Base-by-base conservation (phyloP, 1,284 basidiomycete genomes). In the Ganoderma multipileum region DNA sequence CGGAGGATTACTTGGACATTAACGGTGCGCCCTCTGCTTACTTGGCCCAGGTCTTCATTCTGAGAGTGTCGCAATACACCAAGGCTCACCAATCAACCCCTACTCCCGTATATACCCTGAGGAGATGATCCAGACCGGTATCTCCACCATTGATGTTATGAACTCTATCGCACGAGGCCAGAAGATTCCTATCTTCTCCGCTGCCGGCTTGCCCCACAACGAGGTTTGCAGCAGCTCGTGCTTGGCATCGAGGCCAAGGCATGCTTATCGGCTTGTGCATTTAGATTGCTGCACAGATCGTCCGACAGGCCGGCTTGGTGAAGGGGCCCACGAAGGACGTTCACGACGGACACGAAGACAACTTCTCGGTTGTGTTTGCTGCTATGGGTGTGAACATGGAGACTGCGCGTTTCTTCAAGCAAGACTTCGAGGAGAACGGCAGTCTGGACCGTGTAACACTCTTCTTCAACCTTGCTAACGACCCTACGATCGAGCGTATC, bases 311-410 rank as follows among this genome's bases (percentile, higher is more conserved):
- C 50, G 98, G 98, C 75, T 86, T 99, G 68, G 97, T 99, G 77
- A 96, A 97, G 83, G 87, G 92, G 57, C 96, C 97, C 12, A 95
- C 93, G 67, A 99, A 99, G 83, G 96, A 95, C 76, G 96, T 98
- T 30, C 96, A 97, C 79, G 98, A 99, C 81, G 98, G 96, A 61
- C 98, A 99, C 83, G 97, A 98, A 86, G 98, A 99, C 85, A 99
- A 99, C 83, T 99, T 99, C 88, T 97, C 95, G 64, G 97, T 99
- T 78, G 98, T 99, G 65, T 99, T 99, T 80, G 98, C 96, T 65
- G 98, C 98, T 55, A 99, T 99, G 98, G 98, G 98, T 90, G 98
- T 98, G 77, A 99, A 99, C 86, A 98, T 99, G 96, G 98, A 99
- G 83, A 99, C 98, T 9, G 98, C 98, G 39, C 91, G 98, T 65